These are phyloP conservation scores for Fusarium abutilonis DNA, from an alignment of 2,329 filamentous ascomycete species.

Conservation along the genomic window DNA sequence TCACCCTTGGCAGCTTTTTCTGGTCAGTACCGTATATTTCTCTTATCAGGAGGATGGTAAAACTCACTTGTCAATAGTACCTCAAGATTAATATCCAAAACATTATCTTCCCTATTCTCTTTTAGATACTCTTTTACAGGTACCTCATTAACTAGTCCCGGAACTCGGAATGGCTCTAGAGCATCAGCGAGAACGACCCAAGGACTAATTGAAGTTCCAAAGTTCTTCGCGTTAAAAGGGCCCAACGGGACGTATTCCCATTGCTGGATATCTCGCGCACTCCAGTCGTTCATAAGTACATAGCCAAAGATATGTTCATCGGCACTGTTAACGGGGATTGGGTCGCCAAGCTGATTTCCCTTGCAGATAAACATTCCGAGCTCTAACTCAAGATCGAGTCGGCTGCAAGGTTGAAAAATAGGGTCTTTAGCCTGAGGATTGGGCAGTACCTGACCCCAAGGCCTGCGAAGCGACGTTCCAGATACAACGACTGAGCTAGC, in stretches of 20 bases:
- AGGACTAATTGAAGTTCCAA: constrained; percentile 67
- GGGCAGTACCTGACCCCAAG: constrained; percentile 75
- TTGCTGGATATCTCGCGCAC: constrained; percentile 68
- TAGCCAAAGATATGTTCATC: constrained; percentile 77
- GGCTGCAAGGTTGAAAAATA: constrained; percentile 66
- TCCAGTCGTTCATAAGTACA: constrained; percentile 73
- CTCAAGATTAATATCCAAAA: constrained; percentile 52
- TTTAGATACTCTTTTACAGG: constrained; percentile 58
- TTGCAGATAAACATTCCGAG: constrained; percentile 78
- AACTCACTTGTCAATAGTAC: constrained; percentile 53
- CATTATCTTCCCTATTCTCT: constrained; percentile 59
- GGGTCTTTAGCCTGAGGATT: constrained; percentile 56
- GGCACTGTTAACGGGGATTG: constrained; percentile 71
- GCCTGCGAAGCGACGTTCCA: constrained; percentile 75
- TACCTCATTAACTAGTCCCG: constrained; percentile 47
- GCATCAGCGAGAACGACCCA: constrained; percentile 72
- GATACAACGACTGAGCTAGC: constrained; percentile 80
- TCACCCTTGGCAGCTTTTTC: constrained; percentile 46
- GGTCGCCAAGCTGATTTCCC: constrained; percentile 71
- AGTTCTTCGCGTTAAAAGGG: constrained; percentile 70
- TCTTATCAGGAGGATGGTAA: accelerated
- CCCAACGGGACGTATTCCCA: constrained; percentile 70
- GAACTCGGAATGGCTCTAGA: constrained; percentile 49
- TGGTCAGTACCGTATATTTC: not conserved
- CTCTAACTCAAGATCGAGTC: constrained; percentile 81